Base-by-base conservation (phyloP, 176 grass and related monocot genomes). In the Zea mays region DNA sequence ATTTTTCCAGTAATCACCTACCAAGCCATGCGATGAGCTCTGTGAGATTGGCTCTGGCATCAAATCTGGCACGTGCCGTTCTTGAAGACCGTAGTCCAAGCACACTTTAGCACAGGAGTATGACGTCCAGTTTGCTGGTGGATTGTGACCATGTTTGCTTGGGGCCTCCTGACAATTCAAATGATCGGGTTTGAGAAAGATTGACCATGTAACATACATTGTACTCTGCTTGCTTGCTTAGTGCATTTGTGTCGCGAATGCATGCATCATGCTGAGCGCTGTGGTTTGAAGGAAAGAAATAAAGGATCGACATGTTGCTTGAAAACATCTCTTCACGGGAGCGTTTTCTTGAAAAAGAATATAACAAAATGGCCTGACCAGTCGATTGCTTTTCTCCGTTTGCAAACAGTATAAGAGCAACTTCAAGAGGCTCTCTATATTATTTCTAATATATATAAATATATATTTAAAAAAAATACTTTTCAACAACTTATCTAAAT, bases 31-130 rank as follows among this genome's bases (percentile, higher is more conserved):
- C 89, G 10, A 39, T 88, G 34, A 91, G 69, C 62, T 85, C 91
- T 2, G 83, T 94, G 61, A 81, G 89, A 79, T 85, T 98, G 75
- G 87, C 89, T 69, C 58, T 98, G 16, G 95, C 91, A 37, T 86
- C 87, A 67, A 94, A 92, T 76, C 85, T 98, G 6, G 87, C 89
- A 12, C 83, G 78, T 10, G 89, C 95, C 44, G 68, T 98, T 74
- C 89, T 98, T 41, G 89, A 92, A 67, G 91, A 98, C 81, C 72
- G 14, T 94, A 97, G 49, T 74, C 69, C 8, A 45, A 27, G 52
- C 61, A 70, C 34, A 73, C 34, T 79, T 34, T n/a, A 17, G 42
- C 15, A 20, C 39, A 45, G 0, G 16, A 60, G 72, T 14, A 10
- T 49, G 58, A 42, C 17, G 27, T 59, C 42, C 67, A 77, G 5